Evolutionary conservation across 129 eudicot species (phyloP).

Genomic region (Solidago caesia): DNA sequence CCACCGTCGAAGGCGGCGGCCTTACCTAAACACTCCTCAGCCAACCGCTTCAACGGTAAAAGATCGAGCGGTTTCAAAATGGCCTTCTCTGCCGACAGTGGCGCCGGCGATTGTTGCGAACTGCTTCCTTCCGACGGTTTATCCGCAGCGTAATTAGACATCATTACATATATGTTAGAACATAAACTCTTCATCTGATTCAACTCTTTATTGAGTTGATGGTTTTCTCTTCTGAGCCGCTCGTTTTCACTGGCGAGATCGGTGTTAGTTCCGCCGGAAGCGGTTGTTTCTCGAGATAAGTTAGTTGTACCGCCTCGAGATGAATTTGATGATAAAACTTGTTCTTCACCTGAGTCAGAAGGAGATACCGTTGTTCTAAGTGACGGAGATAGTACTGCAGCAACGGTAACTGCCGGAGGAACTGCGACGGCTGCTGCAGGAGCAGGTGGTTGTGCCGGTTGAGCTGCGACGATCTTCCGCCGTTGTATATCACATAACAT

Average conservation of each 20-base stretch:
- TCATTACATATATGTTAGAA: conserved; percentile 56
- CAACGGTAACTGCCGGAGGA: conserved; percentile 18
- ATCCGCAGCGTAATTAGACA: conserved; percentile 52
- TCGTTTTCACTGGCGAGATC: conserved; percentile 82
- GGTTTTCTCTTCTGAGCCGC: conserved; percentile 61
- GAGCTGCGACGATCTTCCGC: conserved; percentile 45
- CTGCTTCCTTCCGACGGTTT: conserved; percentile 41
- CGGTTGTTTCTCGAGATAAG: conserved; percentile 29
- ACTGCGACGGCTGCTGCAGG: conserved; percentile 23
- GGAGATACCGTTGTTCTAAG: conserved; percentile 44
- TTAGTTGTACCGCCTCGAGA: conserved; percentile 44
- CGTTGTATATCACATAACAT: conserved; percentile 87
- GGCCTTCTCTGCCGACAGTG: neutral
- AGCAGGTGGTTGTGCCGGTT: conserved; percentile 21
- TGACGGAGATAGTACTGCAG: conserved; percentile 29
- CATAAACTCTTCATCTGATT: conserved; percentile 70
- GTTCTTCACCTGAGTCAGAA: conserved; percentile 78
- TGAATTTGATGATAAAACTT: conserved; percentile 73
- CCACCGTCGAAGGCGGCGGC: neutral
- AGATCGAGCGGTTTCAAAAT: conserved; percentile 52
- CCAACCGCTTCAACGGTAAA: conserved; percentile 48
- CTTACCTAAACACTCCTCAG: conserved; percentile 33
- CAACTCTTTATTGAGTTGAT: conserved; percentile 68
- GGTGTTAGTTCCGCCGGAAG: conserved; percentile 35
- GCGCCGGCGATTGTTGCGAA: conserved; percentile 20